These are phyloP conservation scores for Cutaneotrichosporon arboriforme DNA, from an alignment of 1,284 basidiomycete species.

Conservation along the genomic window DNA sequence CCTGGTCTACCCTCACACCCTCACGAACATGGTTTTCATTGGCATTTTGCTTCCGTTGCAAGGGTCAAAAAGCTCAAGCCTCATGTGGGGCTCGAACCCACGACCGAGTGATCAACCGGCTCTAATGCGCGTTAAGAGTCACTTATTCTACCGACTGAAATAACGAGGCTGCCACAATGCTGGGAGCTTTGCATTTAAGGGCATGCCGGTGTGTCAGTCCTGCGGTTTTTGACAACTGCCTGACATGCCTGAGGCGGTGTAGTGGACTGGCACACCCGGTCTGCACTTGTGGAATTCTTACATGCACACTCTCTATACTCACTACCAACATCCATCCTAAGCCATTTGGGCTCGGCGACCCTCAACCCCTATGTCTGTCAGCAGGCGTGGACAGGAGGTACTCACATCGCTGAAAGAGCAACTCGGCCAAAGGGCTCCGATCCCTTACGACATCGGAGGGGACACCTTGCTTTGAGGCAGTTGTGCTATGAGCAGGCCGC, in stretches of 20 bases:
- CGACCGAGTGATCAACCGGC: slow-evolving; percentile 3
- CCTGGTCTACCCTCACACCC: background rate
- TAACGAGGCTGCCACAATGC: background rate
- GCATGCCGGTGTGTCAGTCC: too few relatives aligned
- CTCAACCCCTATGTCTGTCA: slow-evolving; percentile 5
- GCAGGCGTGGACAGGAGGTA: background rate
- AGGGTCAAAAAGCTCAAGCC: too few relatives aligned
- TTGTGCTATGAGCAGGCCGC: background rate
- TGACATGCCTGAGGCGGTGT: too few relatives aligned
- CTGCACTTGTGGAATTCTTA: too few relatives aligned
- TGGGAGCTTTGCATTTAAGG: too few relatives aligned
- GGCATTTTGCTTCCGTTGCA: too few relatives aligned
- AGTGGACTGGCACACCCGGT: too few relatives aligned
- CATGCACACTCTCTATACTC: background rate
- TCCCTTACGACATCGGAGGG: slow-evolving; percentile 26
- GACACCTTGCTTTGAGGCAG: background rate
- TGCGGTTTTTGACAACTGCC: too few relatives aligned
- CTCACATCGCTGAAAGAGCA: slow-evolving; percentile 79
- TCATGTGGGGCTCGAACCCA: slow-evolving; percentile 4
- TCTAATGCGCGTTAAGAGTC: background rate
- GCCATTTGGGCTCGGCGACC: slow-evolving; percentile 2
- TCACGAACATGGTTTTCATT: too few relatives aligned
- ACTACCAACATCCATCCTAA: background rate
- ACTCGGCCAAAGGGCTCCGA: slow-evolving; percentile 73
- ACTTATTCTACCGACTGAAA: slow-evolving; percentile 1